A percentile compares a stretch with the other conserved stretches of the same genome.
Conservation (phyloP, 2,329 filamentous ascomycete species). For the Chrysosporium keratinophilum region DNA sequence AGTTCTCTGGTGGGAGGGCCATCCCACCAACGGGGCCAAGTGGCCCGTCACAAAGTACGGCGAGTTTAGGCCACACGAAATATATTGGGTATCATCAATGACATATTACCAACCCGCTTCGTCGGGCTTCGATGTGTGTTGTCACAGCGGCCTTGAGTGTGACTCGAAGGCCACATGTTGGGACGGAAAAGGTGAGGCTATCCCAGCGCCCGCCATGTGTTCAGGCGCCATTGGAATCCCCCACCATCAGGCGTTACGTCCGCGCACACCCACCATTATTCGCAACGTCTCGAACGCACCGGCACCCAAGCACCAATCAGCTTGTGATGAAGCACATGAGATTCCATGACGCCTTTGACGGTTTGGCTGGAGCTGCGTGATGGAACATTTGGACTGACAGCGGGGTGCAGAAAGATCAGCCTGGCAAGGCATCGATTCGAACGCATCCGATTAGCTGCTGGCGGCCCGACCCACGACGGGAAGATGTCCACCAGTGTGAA, state of each 20-base stretch:
- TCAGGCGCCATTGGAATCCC: slow-evolving; percentile 4
- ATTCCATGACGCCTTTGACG: not conserved
- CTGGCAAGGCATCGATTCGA: not conserved
- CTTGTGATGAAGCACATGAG: not conserved
- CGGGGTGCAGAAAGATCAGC: not conserved
- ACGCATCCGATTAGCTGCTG: too few relatives aligned
- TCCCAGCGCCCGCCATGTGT: slow-evolving; percentile 8
- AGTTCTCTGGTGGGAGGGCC: not conserved
- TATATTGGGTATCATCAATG: not conserved
- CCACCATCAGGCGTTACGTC: not conserved
- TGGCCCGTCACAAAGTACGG: not conserved
- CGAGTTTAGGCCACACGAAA: not conserved
- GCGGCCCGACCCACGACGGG: too few relatives aligned
- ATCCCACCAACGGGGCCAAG: not conserved
- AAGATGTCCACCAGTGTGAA: too few relatives aligned
- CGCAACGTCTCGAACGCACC: not conserved
- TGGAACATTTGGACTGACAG: not conserved
- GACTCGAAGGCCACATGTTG: not conserved
- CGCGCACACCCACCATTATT: not conserved
- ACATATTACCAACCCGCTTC: not conserved
- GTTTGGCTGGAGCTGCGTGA: not conserved
- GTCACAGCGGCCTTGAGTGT: not conserved
- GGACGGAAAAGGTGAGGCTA: slow-evolving; percentile 7
- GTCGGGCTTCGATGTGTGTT: slow-evolving; percentile 6
- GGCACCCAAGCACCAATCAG: not conserved